These are phyloP conservation scores for Paecilomyces sp. DNA, from an alignment of 2,329 filamentous ascomycete species.

Conservation along the genomic window DNA sequence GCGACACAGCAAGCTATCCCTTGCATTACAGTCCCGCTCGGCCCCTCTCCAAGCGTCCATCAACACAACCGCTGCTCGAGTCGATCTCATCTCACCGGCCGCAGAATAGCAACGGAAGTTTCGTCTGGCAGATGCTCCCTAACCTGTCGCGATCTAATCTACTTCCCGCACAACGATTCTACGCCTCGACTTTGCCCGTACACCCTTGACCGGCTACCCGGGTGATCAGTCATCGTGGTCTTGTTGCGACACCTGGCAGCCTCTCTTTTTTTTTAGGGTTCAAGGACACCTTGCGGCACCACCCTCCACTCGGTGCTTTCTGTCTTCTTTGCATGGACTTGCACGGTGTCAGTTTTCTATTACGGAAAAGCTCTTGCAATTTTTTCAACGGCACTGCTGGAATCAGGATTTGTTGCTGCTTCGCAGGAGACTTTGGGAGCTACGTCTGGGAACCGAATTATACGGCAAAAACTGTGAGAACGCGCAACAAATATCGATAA, in stretches of 20 bases:
- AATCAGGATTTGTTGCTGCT: neutral
- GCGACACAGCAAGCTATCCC: neutral
- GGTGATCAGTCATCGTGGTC: constrained; percentile 5
- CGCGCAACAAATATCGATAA: neutral
- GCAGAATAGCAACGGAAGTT: too few relatives aligned
- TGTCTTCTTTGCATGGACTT: neutral
- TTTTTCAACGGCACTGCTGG: neutral
- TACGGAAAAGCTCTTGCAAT: neutral
- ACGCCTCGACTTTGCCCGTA: constrained; percentile 7
- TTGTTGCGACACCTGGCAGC: neutral
- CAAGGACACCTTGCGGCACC: neutral
- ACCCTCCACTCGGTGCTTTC: neutral
- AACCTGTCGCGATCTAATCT: constrained; percentile 19
- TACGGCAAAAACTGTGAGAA: neutral
- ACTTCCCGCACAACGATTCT: constrained; percentile 16
- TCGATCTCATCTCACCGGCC: constrained; percentile 6
- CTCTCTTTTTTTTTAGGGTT: too few relatives aligned
- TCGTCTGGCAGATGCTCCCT: neutral
- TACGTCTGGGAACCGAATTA: neutral
- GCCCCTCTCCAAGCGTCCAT: constrained; percentile 2
- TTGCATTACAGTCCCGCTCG: constrained; percentile 1
- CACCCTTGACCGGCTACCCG: neutral
- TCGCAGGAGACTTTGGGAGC: neutral
- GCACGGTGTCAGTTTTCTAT: neutral
- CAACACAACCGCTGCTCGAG: constrained; percentile 1